phyloP scores from a whole-genome alignment of 2,329 filamentous ascomycete genomes.

The Exophiala sideris region DNA sequence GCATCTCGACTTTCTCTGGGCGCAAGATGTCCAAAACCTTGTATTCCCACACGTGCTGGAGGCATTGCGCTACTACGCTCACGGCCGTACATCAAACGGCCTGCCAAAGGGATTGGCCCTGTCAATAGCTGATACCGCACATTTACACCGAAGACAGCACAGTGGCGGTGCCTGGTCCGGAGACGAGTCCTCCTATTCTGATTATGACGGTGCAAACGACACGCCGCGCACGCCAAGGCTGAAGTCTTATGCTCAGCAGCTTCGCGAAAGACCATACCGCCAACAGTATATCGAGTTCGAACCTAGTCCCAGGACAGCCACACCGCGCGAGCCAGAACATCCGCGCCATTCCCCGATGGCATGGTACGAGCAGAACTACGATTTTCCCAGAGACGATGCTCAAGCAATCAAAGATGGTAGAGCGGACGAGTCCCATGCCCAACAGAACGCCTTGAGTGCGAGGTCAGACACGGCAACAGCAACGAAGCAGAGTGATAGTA shows the following conservation, averaged over 20 bases:
- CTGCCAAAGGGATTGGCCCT: conserved; percentile 21
- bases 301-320: background rate
- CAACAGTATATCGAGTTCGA: background rate
- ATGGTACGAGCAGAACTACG: conserved; percentile 1
- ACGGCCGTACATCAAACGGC: conserved; percentile 19
- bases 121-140: conserved; percentile 23
- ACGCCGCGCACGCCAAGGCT: conserved; percentile 17
- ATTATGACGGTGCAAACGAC: conserved; percentile 25
- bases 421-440: background rate
- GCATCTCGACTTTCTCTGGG: conserved; percentile 96
- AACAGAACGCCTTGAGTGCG: background rate
- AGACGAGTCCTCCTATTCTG: conserved; percentile 25
- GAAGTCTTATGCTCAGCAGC: conserved; percentile 27
- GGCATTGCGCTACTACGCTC: conserved; percentile 67
- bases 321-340: background rate
- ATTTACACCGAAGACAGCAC: conserved; percentile 19
- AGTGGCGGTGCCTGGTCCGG: conserved; percentile 24
- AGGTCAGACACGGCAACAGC: background rate
- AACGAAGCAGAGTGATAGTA: too few relatives aligned
- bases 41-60: conserved; percentile 92
- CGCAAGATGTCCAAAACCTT: conserved; percentile 72
- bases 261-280: conserved; percentile 24
- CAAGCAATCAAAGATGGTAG: background rate
- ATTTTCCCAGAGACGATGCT: background rate
- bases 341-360: background rate